Conservation (phyloP, 2,329 filamentous ascomycete species). For the Furcasterigmium sp. region DNA sequence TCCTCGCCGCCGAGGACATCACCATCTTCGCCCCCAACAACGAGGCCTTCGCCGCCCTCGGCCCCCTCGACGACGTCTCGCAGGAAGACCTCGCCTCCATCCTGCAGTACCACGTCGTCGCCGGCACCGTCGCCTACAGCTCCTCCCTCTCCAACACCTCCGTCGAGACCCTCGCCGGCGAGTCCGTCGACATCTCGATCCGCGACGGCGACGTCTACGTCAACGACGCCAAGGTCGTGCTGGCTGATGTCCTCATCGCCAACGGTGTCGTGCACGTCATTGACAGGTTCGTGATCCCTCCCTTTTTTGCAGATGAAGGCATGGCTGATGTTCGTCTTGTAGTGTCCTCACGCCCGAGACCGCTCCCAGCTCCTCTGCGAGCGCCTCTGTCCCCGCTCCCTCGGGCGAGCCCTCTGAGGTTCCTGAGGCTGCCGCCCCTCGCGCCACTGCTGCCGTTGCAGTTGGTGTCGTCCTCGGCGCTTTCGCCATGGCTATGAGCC, state of each 20-base stretch:
- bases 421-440: constrained; percentile 19
- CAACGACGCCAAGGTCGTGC: constrained; percentile 34
- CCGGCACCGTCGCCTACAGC: constrained; percentile 36
- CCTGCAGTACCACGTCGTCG: constrained; percentile 60
- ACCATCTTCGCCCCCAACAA: constrained; percentile 63
- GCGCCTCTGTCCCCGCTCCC: constrained; percentile 36
- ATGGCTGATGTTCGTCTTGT: neutral
- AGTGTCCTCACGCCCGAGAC: constrained; percentile 54
- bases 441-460: constrained; percentile 32
- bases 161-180: constrained; percentile 7
- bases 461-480: constrained; percentile 40
- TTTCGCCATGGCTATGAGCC: constrained; percentile 24
- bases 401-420: constrained; percentile 29
- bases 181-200: constrained; percentile 30
- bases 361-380: constrained; percentile 32
- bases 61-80: constrained; percentile 41
- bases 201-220: constrained; percentile 3
- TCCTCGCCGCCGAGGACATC: constrained; percentile 28
- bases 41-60: constrained; percentile 51
- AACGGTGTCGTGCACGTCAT: constrained; percentile 54
- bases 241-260: constrained; percentile 40
- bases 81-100: constrained; percentile 42
- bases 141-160: neutral
- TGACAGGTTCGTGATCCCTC: constrained; percentile 39
- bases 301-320: neutral